phyloP scores from a whole-genome alignment of 176 grass and related monocot genomes.

The Triticum dicoccoides region DNA sequence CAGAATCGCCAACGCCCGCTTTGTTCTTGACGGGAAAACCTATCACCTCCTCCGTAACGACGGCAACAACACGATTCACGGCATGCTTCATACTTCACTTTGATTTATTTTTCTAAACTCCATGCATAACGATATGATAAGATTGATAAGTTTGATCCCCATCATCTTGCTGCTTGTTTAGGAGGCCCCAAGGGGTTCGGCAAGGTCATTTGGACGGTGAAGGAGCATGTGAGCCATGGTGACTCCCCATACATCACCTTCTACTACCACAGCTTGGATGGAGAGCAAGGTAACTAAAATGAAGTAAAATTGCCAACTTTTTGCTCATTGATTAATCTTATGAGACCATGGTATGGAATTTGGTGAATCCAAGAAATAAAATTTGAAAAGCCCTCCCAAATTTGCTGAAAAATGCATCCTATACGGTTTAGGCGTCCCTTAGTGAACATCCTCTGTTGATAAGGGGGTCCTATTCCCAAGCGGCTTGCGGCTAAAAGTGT shows the following conservation, averaged over 20 bases:
- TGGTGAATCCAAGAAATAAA: neutral
- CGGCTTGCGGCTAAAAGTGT: neutral
- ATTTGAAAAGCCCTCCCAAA: neutral
- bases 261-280: neutral
- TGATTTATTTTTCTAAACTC: neutral
- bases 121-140: neutral
- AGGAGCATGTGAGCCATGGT: neutral
- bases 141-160: neutral
- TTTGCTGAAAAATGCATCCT: too few species aligned
- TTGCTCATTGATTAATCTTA: neutral
- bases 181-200: neutral
- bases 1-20: conserved; percentile 53
- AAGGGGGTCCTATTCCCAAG: neutral
- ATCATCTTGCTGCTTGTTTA: neutral
- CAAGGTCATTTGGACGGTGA: conserved; percentile 9
- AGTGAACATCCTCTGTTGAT: neutral
- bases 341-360: neutral
- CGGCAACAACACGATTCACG: conserved; percentile 70
- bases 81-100: conserved; percentile 20
- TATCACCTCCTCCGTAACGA: conserved; percentile 54
- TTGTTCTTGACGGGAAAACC: conserved; percentile 50
- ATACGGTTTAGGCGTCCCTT: too few species aligned
- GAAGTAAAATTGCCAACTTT: neutral
- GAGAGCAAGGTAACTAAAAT: conserved; percentile 11
- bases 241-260: neutral